Base-by-base conservation (phyloP, 1,284 basidiomycete genomes). In the Apiotrichum mycotoxinovorans region DNA sequence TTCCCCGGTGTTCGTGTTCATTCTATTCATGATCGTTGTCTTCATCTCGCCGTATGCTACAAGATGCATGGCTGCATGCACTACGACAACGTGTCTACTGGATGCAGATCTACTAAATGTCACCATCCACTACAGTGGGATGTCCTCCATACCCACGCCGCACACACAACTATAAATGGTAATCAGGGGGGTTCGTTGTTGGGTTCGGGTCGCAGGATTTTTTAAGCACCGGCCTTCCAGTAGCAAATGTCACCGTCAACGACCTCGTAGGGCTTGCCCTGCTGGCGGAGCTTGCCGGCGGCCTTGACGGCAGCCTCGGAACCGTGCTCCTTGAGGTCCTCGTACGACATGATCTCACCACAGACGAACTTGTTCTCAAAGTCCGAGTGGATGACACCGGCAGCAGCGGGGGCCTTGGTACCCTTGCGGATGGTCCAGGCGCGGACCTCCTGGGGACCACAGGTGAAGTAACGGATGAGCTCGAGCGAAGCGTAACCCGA, bases 381-480 rank as follows among this genome's bases (percentile, higher is more conserved):
- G 51, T 65, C 60, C 52, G 61, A 67, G 64, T 98, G 95, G 72
- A 99, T 99, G 69, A 99, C 93, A 78, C 96, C 96, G 37, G 96
- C 96, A 2, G 96, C 96, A 71, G 93, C 88, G 18, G 95, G 96
- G 1, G 96, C 96, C 76, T 94, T 96, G 44, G 88, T 91, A 27
- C 92, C 94, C 63, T 86, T 85, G 56, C 94, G 83, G 72, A 99
- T 93, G 1, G 94, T 98, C 96, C 96, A 99, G 10, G 95, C 94
- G 58, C 96, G 87, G 14, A 98, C 94, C 80, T 98, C 96, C 67
- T 89, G 88, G 15, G 94, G 93, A 18, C 95, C 95, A 71, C 90
- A 92, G 20, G 95, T 98, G 79, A 98, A 98, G 81, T 96, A 96
- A 26, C 91, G 88, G 70, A 96, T 96, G 55, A 96, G 83, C 84